Conservation (phyloP, 176 grass and related monocot genomes). For the Cenchrus fungigraminus region DNA sequence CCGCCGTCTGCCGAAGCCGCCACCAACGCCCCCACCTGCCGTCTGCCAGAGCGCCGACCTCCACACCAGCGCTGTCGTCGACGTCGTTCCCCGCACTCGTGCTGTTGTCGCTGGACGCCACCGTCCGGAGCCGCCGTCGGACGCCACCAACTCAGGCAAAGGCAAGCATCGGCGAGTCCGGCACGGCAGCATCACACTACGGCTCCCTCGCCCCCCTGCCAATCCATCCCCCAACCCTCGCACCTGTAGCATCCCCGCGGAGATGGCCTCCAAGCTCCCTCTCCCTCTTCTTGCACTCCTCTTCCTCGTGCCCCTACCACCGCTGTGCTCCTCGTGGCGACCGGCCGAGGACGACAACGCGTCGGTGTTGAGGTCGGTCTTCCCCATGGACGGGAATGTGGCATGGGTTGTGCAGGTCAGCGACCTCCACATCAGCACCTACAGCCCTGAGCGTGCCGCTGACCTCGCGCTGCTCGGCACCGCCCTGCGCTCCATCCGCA, state of each 20-base stretch:
- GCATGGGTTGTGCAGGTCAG: constrained; percentile 85
- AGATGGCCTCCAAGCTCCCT: constrained; percentile 23
- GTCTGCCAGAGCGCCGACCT: no score
- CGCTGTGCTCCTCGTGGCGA: neutral
- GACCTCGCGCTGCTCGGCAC: constrained; percentile 67
- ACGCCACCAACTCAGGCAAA: no score
- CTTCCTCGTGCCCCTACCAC: neutral
- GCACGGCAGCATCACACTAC: neutral
- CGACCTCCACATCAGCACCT: constrained; percentile 81
- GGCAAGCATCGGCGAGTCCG: neutral
- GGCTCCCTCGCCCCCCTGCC: neutral
- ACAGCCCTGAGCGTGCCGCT: constrained; percentile 63
- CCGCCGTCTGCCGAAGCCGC: no score
- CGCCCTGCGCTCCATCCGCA: constrained; percentile 59
- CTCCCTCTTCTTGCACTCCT: neutral
- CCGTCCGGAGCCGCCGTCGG: no score
- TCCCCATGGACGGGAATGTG: constrained; percentile 77
- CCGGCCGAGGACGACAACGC: constrained; percentile 31
- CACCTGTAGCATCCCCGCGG: neutral
- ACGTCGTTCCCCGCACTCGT: no score
- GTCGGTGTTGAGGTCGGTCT: constrained; percentile 58
- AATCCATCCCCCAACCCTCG: no score
- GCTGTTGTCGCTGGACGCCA: no score
- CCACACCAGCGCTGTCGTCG: no score
- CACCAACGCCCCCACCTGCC: no score